phyloP scores from a whole-genome alignment of 208 protist species.

The Crithidia acanthocephali region DNA sequence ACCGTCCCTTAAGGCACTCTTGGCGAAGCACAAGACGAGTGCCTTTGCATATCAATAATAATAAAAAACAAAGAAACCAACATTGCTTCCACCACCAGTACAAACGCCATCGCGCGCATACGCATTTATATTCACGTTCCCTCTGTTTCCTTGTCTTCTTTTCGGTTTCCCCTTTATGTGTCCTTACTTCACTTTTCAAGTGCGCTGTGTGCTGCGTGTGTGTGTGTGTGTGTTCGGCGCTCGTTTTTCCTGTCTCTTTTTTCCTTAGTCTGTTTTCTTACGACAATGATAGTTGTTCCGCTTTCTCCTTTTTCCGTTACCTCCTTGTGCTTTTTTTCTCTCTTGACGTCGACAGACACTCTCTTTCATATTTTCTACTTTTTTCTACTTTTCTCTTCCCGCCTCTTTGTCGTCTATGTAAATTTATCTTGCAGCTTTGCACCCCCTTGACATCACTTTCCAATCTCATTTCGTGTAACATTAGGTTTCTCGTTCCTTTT shows the following conservation, averaged over 20 bases:
- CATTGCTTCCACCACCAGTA: constrained; percentile 3
- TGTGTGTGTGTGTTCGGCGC: no score
- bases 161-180: not conserved
- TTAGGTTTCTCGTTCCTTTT: constrained; percentile 2
- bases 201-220: no score
- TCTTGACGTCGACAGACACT: not conserved
- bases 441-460: no score
- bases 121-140: not conserved
- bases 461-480: no score
- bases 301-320: constrained; percentile 20
- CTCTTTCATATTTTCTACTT: not conserved
- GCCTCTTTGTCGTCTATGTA: constrained; percentile 11
- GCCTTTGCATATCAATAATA: constrained; percentile 38
- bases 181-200: no score
- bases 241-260: not conserved
- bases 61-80: no score
- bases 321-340: not conserved
- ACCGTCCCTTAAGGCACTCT: constrained; percentile 68
- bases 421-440: not conserved
- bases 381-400: constrained; percentile 8
- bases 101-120: not conserved
- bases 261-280: not conserved
- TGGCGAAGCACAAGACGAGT: constrained; percentile 60
- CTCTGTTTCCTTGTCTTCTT: no score
- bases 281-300: not conserved